Base-by-base conservation (phyloP, 202 grass and related monocot genomes). In the Bolboschoenoplectus hybrid region DNA sequence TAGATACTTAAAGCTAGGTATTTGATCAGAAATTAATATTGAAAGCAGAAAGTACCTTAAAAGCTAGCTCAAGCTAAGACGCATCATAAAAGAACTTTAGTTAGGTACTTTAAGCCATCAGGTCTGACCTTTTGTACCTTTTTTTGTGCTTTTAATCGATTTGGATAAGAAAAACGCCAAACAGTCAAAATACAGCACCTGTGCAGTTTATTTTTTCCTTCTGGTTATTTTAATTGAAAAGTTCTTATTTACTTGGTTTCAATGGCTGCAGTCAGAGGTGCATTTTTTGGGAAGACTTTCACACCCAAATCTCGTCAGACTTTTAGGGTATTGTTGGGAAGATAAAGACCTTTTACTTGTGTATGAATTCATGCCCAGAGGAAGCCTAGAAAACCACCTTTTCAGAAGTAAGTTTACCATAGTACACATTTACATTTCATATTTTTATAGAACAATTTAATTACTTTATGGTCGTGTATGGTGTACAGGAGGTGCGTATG, bases 331-430 rank as follows among this genome's bases (percentile, higher is more conserved):
- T 81, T 97, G 95, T 73, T 92, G 60, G 71, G 92, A 97, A 32
- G 95, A 97, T 32, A 93, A 56, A 76, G 95, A 97, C 35, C 92
- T 97, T 53, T 17, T 97, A 44, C 95, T 97, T 11, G 91, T 97
- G 1, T 97, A 97, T 50, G 95, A 97, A 77, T 93, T 93, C 83
- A 91, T 97, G 95, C 86, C 95, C 61, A 97, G 85, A 84, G 92
- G 95, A 73, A 97, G 92, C 87, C 88, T 97, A 85, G 95, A 97
- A 89, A 97, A 97, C 83, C 95, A 97, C 89, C 89, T 97, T 41
- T 95, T 97, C 86, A 95, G 91, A 89, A 95, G 95, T 97, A 74
- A 93, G 91, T 89, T 89, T 80, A 47, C 41, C 63, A 20, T 81
- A 47, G 6, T 77, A 43, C 53, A 43, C 17, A 17, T 36, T 32